Conservation (phyloP, 805 yeast genomes). For the Starmerella apis region DNA sequence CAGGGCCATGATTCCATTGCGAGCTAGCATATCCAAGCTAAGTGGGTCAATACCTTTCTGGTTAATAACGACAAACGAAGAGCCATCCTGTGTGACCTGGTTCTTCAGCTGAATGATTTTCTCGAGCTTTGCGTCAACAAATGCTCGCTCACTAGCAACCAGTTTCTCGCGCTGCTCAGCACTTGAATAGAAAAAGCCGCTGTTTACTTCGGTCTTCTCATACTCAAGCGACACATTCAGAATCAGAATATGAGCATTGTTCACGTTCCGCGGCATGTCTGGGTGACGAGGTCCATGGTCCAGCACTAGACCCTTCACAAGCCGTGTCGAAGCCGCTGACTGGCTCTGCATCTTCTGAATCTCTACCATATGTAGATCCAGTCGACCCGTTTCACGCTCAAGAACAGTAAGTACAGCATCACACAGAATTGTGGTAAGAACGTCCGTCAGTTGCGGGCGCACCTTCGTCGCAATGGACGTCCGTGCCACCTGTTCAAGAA, state of each 20-base stretch:
- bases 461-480: constrained; percentile 84
- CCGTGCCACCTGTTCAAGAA: constrained; percentile 82
- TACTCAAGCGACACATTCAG: constrained; percentile 91
- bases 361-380: constrained; percentile 95
- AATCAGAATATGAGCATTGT: constrained; percentile 74
- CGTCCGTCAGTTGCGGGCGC: constrained; percentile 59
- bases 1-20: constrained; percentile 82
- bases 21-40: constrained; percentile 89
- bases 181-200: constrained; percentile 84
- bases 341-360: constrained; percentile 97
- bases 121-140: constrained; percentile 84
- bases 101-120: constrained; percentile 90
- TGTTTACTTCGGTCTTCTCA: constrained; percentile 95
- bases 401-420: constrained; percentile 80
- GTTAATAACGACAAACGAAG: constrained; percentile 86
- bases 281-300: constrained; percentile 99
- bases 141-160: constrained; percentile 84
- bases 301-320: constrained; percentile 79
- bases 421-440: constrained; percentile 85
- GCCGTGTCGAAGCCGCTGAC: constrained; percentile 68
- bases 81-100: constrained; percentile 68
- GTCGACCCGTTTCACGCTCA: constrained; percentile 38
- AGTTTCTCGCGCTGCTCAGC: constrained; percentile 95
- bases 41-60: constrained; percentile 98
- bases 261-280: constrained; percentile 87